Conservation (phyloP, 148 eudicot species). For the Tetragonia tetragonoides region DNA sequence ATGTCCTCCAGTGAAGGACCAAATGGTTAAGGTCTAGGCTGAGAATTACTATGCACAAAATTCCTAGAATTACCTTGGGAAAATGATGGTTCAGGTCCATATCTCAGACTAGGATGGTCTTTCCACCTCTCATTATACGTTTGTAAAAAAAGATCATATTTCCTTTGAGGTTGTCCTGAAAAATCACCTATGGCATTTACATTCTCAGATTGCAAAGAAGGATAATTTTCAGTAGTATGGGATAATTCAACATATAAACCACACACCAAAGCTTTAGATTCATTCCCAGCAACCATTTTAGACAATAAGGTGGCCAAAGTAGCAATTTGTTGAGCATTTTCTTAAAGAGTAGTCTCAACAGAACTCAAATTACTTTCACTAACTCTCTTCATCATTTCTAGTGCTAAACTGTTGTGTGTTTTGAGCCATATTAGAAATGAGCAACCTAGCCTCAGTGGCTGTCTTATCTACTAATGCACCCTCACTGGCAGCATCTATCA, state of each 20-base stretch:
- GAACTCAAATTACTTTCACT: not conserved
- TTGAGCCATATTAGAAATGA: slow-evolving; percentile 19
- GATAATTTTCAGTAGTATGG: not conserved
- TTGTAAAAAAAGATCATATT: not conserved
- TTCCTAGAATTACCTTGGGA: too few species aligned
- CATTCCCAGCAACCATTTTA: not conserved
- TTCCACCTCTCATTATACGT: not conserved
- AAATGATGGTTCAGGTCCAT: not conserved
- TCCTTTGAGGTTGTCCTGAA: not conserved
- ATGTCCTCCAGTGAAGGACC: too few species aligned
- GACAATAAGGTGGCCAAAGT: not conserved
- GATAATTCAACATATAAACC: not conserved
- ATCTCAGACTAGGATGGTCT: not conserved
- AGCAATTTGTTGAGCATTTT: too few species aligned
- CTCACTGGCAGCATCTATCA: slow-evolving; percentile 26
- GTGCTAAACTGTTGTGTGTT: slow-evolving; percentile 20
- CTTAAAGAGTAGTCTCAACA: too few species aligned
- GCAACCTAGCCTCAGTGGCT: not conserved
- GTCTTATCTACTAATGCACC: slow-evolving; percentile 25
- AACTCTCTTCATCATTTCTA: not conserved
- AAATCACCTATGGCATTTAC: not conserved
- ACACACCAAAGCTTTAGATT: not conserved
- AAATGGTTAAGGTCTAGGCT: too few species aligned
- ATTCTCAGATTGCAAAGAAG: not conserved
- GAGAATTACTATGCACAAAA: too few species aligned